Base-by-base conservation (phyloP, 371 early-diverging fungal species). In the Rhizopus arrhizus region DNA sequence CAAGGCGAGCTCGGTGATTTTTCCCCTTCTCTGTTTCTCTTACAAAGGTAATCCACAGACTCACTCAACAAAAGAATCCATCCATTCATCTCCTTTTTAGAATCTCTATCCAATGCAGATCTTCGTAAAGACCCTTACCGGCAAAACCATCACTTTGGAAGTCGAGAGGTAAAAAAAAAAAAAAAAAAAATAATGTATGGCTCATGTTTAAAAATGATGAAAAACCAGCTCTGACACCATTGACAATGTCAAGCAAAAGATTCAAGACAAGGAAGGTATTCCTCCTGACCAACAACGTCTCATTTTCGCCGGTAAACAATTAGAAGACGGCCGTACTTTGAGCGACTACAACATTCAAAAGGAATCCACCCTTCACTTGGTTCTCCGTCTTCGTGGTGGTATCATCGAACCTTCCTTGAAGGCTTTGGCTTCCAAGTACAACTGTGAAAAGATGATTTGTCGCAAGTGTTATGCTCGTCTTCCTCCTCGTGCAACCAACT, bases 231-330 rank as follows among this genome's bases (percentile, higher is more conserved):
- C 75, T 66, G 79, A 78, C 72, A 68, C 70, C 60, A 78, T 78
- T 58, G 79, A 78, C 62, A 78, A 80, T 77, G 95, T 97, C 80
- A 97, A 98, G 89, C 70, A 76, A 64, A 97, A 96, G 89, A 96
- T 98, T 68, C 97, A 98, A 80, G 97, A 97, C 84, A 96, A 97
- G 89, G 98, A 97, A 81, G 92, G 66, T 67, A 99, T 98, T 71
- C 98, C 99, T 62, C 98, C 98, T 63, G 98, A 98, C 79, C 99
- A 99, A 87, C 99, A 98, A 85, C 95, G 98, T 68, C 88, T 98
- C 62, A 99, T 99, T 75, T 98, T 99, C 80, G 97, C 98, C 77
- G 99, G 96, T 68, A 98, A 97, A 88, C 98, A 99, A 87, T 91
- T 99, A 60, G 97, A 97, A 82, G 97, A 97, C 79, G 96, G 94